Evolutionary conservation across 768 basidiomycete species (phyloP), one percentile per base, ranked within the genome.

Genomic region (Lyophyllum shimeji): DNA sequence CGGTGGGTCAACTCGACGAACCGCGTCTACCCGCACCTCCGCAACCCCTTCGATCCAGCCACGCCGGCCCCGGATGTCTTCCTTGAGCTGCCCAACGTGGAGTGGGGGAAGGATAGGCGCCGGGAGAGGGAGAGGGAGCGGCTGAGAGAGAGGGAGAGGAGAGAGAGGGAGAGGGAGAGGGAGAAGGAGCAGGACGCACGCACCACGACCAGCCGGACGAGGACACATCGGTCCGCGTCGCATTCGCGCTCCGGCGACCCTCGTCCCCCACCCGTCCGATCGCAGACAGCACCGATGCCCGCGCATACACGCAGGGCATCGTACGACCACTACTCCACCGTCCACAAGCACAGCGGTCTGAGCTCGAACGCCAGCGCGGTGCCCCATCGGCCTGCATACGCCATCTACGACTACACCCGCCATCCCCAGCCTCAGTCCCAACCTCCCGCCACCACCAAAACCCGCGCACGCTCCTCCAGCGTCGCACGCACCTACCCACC

Each of bases 1-100:
- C 50, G 52, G 11, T 63, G 62, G 62, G 62, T 60, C 13, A 27
- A 55, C 43, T 49, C 45, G 25, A 61, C 60, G 5, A 61, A 58
- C 40, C 44, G 37, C 6, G 20, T 55, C 20, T 54, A 59, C 52
- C 40, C 50, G 7, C 8, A 52, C 34, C 60, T 54, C 17, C 48
- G 50, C 15, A 55, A 61, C 29, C 60, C 60, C 2, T 58, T 55
- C 23, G 53, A 56, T 20, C 56, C 60, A 7, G 56, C 60, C 4
- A 61, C 60, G n/a, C 60, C 60, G n/a, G 60, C 60, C 5, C 40
- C 47, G 7, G 53, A 57, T 6, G 34, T 55, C 21, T 34, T 44
- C 25, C 37, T 33, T 7, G 27, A 44, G 13, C 49, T 46, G 12
- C 34, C 42, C 24, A 47, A 34, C 15, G 43, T 23, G 20, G 42